phyloP scores from a whole-genome alignment of 202 grass and related monocot genomes.

The Musa balbisiana region DNA sequence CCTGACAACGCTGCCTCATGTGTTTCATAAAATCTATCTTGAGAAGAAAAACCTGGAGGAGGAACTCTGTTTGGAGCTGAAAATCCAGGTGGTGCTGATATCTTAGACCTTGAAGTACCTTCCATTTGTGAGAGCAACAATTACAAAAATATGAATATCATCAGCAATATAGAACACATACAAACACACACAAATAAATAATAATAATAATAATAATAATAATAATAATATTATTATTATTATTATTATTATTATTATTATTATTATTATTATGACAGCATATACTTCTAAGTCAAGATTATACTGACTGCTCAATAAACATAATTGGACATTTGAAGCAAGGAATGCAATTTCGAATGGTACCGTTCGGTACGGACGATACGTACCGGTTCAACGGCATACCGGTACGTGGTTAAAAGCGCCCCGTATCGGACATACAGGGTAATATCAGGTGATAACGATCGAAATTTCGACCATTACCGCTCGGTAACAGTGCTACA shows the following conservation, averaged over 20 bases:
- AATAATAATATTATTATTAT: neutral
- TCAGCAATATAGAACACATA: neutral
- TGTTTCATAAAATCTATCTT: conserved; percentile 33
- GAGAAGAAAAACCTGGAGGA: conserved; percentile 68
- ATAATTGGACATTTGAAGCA: neutral
- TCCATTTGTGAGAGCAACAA: conserved; percentile 11
- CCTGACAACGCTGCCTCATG: conserved; percentile 40
- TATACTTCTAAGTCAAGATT: neutral
- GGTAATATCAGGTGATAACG: too few relatives aligned
- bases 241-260: too few relatives aligned
- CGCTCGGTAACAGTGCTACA: too few relatives aligned
- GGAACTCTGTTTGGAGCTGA: conserved; percentile 52
- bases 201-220: neutral
- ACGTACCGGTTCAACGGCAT: too few relatives aligned
- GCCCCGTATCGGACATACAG: too few relatives aligned
- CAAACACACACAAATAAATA: conserved; percentile 23
- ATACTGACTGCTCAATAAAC: neutral
- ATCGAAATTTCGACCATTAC: too few relatives aligned
- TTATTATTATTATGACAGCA: too few relatives aligned
- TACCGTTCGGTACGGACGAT: too few relatives aligned
- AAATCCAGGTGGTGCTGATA: conserved; percentile 87
- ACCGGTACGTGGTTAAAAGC: too few relatives aligned
- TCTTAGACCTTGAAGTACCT: conserved; percentile 70
- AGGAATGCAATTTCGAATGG: too few relatives aligned
- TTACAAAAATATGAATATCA: neutral